phyloP scores from a whole-genome alignment of 1,284 basidiomycete genomes.

The Fereydounia khargensis region DNA sequence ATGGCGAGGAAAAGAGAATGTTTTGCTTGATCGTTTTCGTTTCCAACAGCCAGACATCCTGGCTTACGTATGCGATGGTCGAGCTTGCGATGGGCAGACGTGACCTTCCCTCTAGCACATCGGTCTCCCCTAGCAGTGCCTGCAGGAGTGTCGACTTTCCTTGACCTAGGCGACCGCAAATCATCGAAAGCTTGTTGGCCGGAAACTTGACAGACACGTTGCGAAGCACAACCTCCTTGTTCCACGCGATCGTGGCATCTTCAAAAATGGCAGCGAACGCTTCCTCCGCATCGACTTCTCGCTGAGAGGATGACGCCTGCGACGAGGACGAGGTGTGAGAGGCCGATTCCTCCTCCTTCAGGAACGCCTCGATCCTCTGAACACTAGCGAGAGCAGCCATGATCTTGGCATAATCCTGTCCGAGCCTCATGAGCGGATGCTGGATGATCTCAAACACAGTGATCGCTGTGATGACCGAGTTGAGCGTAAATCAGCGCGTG shows the following conservation, averaged over 20 bases:
- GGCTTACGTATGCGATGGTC: slow-evolving; percentile 44
- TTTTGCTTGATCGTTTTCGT: slow-evolving; percentile 44
- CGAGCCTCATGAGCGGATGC: slow-evolving; percentile 32
- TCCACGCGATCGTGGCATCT: slow-evolving; percentile 25
- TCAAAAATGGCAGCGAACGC: slow-evolving; percentile 21
- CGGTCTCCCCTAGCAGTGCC: slow-evolving; percentile 46
- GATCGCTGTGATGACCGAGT: slow-evolving; percentile 43
- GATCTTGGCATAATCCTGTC: slow-evolving; percentile 37
- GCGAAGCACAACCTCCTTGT: slow-evolving; percentile 6
- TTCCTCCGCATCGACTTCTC: not conserved
- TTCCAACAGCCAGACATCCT: slow-evolving; percentile 46
- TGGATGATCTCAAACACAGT: slow-evolving; percentile 37
- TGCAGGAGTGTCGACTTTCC: slow-evolving; percentile 50
- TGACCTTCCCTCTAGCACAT: slow-evolving; percentile 25
- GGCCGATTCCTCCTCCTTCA: slow-evolving; percentile 9
- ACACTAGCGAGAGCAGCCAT: slow-evolving; percentile 38
- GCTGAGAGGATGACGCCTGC: not conserved
- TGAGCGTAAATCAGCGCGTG: slow-evolving; percentile 30
- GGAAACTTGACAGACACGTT: slow-evolving; percentile 32
- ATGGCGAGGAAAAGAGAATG: slow-evolving; percentile 41
- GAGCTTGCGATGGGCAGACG: slow-evolving; percentile 13
- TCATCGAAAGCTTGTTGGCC: slow-evolving; percentile 26
- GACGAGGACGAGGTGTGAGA: not conserved
- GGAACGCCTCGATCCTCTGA: slow-evolving; percentile 37
- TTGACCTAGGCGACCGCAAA: slow-evolving; percentile 46